phyloP scores from a whole-genome alignment of 441 rosid genomes.

The Bocquillonia castaneifolia region DNA sequence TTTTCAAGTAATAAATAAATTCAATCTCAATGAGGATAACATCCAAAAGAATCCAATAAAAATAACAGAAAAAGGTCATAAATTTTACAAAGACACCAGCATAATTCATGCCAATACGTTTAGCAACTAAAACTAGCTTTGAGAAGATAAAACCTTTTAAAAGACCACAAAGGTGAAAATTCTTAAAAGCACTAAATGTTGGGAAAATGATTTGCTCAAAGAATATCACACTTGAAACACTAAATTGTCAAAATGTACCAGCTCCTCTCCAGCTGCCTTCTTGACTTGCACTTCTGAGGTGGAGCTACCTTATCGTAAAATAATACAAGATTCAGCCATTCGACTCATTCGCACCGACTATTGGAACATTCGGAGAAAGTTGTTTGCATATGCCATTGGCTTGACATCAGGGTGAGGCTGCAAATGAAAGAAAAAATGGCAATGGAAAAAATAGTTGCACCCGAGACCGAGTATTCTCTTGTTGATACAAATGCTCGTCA shows the following conservation, averaged over 20 bases:
- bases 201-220: not conserved
- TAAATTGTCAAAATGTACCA: conserved; percentile 13
- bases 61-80: not conserved
- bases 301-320: conserved; percentile 15
- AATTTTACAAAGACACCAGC: conserved; percentile 13
- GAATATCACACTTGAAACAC: conserved; percentile 13
- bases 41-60: not conserved
- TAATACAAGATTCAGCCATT: conserved; percentile 9
- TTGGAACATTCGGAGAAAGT: conserved; percentile 76
- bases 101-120: conserved; percentile 4
- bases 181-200: not conserved
- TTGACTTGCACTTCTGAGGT: conserved; percentile 17
- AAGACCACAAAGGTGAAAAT: not conserved
- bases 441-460: not conserved
- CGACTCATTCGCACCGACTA: conserved; percentile 23
- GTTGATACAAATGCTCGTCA: not conserved
- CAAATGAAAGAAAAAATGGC: conserved; percentile 14
- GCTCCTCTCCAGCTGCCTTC: conserved; percentile 20
- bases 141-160: not conserved
- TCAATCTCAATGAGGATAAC: not conserved
- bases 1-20: no score
- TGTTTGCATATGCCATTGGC: conserved; percentile 97
- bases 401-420: conserved; percentile 96
- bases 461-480: not conserved
- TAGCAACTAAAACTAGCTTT: not conserved